Evolutionary conservation across 2,329 filamentous ascomycete genomes (phyloP), one percentile per base, ranked within the genome.

Genomic region (Aspergillus spinulosporus): DNA sequence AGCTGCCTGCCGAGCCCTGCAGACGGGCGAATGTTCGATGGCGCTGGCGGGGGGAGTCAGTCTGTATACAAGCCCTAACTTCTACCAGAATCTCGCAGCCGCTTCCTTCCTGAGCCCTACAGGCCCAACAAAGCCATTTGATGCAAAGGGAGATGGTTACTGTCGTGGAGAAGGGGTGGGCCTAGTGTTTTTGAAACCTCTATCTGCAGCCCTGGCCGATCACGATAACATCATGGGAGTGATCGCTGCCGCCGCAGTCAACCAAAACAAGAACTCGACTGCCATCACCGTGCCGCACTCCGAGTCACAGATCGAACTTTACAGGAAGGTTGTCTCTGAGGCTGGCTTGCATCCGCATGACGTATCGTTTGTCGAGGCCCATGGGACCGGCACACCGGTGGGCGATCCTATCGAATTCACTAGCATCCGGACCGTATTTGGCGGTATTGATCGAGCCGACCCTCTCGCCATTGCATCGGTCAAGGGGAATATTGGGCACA

Each of bases 161-260:
- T 59, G 49, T 32, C 51, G 59, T 2, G 57, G 52, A 1, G 59
- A 61, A 28, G 59, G 54, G 1, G 26, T 15, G 1, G 57, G 34
- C 1, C 4, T 40, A 2, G 52, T 61, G 0, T n/a, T 58, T 4
- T 42, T 62, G 2, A 60, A 62, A 34, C 74, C 72, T 1, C 59
- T 77, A 0, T 72, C 76, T 8, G 63, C 65, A 6, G 75, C 80
- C 55, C 72, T 67, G 81, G 62, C 73, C 81, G 8, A 81, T 34
- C 75, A 76, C 1, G 78, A 64, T 56, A 66, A 64, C 1, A 76
- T 84, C 28, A 53, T 77, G 1, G 79, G 72, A 2, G 69, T 76
- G 2, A 75, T 80, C 14, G 40, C 53, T 1, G 51, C 49, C 6
- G 50, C 64, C 1, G 62, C 59, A 0, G 49, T 70, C 1, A 69